Conservation (phyloP, 768 basidiomycete species). For the Harrya chromipes region DNA sequence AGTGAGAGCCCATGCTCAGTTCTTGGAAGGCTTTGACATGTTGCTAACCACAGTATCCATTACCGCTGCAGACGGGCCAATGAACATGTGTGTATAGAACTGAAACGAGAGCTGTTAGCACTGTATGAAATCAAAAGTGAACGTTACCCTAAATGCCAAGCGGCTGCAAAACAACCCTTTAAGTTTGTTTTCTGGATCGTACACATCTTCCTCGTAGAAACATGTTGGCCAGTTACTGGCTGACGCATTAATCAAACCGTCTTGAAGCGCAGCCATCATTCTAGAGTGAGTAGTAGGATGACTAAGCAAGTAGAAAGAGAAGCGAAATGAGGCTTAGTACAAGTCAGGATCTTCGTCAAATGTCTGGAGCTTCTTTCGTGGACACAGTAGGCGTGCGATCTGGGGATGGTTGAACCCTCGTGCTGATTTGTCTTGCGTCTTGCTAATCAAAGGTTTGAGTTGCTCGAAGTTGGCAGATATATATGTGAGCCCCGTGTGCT, state of each 20-base stretch:
- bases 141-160: neutral
- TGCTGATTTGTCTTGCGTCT: too few species aligned
- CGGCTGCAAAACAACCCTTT: neutral
- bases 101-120: neutral
- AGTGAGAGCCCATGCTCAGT: neutral
- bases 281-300: too few species aligned
- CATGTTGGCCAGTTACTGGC: neutral
- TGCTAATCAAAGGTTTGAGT: neutral
- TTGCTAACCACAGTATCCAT: neutral
- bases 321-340: too few species aligned
- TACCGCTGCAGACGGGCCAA: neutral
- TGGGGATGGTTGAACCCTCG: too few species aligned
- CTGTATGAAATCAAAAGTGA: neutral
- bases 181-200: neutral
- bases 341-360: constrained; percentile 2
- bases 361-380: too few species aligned
- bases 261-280: neutral
- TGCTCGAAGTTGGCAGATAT: neutral
- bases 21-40: neutral
- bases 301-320: too few species aligned
- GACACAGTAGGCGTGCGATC: too few species aligned
- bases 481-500: neutral
- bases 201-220: neutral
- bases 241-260: neutral
- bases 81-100: constrained; percentile 1